Evolutionary conservation across 2,329 filamentous ascomycete genomes (phyloP).

Genomic region (Drechslerella dactyloides): DNA sequence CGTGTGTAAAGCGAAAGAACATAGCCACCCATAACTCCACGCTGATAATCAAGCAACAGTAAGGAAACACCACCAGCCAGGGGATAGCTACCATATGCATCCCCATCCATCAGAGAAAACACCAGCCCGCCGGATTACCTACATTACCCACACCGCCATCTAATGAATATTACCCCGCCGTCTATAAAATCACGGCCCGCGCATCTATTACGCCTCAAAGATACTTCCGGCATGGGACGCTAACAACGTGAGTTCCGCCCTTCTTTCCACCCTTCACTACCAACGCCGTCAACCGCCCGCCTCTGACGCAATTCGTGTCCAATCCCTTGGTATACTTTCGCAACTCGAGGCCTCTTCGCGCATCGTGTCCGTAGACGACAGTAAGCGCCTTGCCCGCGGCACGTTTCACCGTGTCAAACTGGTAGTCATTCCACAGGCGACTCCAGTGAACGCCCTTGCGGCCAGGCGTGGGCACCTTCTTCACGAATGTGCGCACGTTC

Average conservation of each 20-base stretch:
- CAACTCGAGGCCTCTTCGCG: conserved; percentile 71
- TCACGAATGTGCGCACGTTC: conserved; percentile 83
- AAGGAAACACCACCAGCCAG: no score
- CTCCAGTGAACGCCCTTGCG: conserved; percentile 70
- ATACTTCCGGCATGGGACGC: conserved; percentile 51
- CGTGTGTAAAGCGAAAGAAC: no score
- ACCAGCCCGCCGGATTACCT: no score
- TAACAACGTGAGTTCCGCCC: conserved; percentile 46
- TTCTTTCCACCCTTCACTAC: conserved; percentile 69
- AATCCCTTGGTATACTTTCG: conserved; percentile 79
- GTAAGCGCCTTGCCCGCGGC: conserved; percentile 63
- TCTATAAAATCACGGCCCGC: no score
- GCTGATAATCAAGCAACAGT: no score
- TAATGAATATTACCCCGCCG: no score
- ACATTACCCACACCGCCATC: no score
- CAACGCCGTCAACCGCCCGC: conserved; percentile 76
- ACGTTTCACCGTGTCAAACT: conserved; percentile 8
- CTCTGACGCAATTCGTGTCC: conserved; percentile 81
- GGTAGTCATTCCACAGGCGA: conserved; percentile 59
- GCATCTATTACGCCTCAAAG: conserved; percentile 5
- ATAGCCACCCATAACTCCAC: no score
- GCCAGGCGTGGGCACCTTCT: conserved; percentile 65
- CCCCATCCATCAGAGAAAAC: no score
- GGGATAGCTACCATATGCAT: no score
- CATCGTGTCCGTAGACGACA: conserved; percentile 87